Conservation (phyloP, 441 rosid genomes). For the Gossypium gossypioides region DNA sequence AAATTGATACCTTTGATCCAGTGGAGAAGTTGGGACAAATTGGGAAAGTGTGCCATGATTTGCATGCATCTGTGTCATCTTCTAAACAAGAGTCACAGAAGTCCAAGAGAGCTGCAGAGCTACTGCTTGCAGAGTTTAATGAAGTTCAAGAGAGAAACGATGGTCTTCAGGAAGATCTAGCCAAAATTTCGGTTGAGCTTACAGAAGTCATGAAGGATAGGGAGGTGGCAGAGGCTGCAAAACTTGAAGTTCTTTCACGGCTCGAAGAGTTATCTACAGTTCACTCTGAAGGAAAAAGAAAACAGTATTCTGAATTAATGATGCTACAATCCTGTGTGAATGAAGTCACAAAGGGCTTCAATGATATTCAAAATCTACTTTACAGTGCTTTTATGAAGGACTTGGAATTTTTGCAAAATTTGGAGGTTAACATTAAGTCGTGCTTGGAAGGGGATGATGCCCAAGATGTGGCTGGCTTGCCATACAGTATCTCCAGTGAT, state of each 20-base stretch:
- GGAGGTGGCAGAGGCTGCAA: slow-evolving; percentile 59
- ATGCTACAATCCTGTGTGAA: slow-evolving; percentile 38
- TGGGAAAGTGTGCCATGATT: slow-evolving; percentile 40
- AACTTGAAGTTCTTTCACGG: slow-evolving; percentile 51
- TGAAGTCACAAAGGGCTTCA: slow-evolving; percentile 41
- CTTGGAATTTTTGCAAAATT: slow-evolving; percentile 51
- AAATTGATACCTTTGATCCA: slow-evolving; percentile 44
- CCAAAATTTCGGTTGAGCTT: slow-evolving; percentile 42
- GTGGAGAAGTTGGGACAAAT: slow-evolving; percentile 56
- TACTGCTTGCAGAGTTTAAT: slow-evolving; percentile 83
- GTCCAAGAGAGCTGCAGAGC: slow-evolving; percentile 84
- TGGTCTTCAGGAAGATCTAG: slow-evolving; percentile 72
- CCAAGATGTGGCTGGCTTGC: slow-evolving; percentile 27
- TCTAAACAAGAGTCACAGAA: slow-evolving; percentile 70
- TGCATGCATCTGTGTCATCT: slow-evolving; percentile 50
- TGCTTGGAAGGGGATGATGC: slow-evolving; percentile 36
- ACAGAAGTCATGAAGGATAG: slow-evolving; percentile 46
- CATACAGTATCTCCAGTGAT: slow-evolving; percentile 23
- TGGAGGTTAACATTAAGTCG: slow-evolving; percentile 49
- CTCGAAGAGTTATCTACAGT: slow-evolving; percentile 43
- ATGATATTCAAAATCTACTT: slow-evolving; percentile 36
- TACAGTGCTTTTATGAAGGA: slow-evolving; percentile 49
- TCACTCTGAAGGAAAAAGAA: slow-evolving; percentile 43
- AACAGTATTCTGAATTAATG: slow-evolving; percentile 39
- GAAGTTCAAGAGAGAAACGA: slow-evolving; percentile 99